Conservation (phyloP, 768 basidiomycete species). For the Trametes coccinea region DNA sequence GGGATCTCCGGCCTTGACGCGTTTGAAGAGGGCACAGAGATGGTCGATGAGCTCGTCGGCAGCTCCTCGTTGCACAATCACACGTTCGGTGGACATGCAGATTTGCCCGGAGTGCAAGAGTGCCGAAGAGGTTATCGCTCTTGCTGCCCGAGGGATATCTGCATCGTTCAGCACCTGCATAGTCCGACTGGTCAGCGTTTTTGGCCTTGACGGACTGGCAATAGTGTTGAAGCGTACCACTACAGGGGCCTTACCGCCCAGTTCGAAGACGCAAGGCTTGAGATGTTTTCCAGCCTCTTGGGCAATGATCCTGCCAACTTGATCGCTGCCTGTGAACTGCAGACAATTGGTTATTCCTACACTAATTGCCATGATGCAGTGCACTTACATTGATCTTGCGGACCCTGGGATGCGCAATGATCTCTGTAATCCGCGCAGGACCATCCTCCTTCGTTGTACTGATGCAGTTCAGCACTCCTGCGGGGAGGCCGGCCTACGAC, state of each 20-base stretch:
- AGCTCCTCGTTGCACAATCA: conserved; percentile 48
- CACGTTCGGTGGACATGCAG: conserved; percentile 60
- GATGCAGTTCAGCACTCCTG: conserved; percentile 58
- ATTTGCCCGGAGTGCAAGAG: conserved; percentile 54
- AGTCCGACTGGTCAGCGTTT: not conserved
- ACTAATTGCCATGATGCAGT: not conserved
- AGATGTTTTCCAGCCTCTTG: conserved; percentile 54
- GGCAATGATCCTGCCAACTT: conserved; percentile 54
- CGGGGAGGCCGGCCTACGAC: conserved; percentile 55
- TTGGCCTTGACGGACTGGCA: not conserved
- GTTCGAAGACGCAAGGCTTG: conserved; percentile 56
- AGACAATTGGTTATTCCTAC: not conserved
- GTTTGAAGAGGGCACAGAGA: conserved; percentile 35
- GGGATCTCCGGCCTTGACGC: conserved; percentile 43
- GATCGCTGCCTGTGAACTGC: conserved; percentile 58
- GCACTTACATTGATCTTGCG: conserved; percentile 51
- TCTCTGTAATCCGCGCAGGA: conserved; percentile 46
- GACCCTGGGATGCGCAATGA: conserved; percentile 57
- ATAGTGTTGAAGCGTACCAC: conserved; percentile 39
- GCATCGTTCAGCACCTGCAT: conserved; percentile 53
- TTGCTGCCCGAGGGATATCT: conserved; percentile 53
- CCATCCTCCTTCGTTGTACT: conserved; percentile 45
- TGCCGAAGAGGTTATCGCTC: conserved; percentile 45
- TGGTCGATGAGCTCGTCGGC: conserved; percentile 38
- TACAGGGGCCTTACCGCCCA: conserved; percentile 56